A percentile compares a stretch with the other conserved stretches of the same genome.
Evolutionary conservation across 495 filamentous ascomycete genomes (phyloP).

Genomic region (Aspergillus asperescens): DNA sequence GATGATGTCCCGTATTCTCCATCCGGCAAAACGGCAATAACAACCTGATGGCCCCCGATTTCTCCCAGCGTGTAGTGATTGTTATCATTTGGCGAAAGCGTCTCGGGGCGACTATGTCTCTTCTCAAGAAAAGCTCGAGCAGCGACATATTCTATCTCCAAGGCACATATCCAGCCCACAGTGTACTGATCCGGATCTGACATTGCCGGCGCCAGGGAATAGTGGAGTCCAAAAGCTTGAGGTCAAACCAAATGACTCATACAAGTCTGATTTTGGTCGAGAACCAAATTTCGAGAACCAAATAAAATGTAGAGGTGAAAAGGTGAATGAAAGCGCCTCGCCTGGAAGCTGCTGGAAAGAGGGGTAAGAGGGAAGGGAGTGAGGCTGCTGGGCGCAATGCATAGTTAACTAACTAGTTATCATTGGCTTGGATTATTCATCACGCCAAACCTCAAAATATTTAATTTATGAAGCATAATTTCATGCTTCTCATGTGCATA

Average conservation of each 20-base stretch:
- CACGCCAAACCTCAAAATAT: not conserved
- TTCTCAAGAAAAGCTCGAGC: conserved; percentile 15
- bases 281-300: not conserved
- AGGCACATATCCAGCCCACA: conserved; percentile 14
- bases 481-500: not conserved
- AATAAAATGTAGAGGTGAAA: not conserved
- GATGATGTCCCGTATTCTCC: conserved; percentile 11
- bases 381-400: not conserved
- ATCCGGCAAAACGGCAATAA: conserved; percentile 11
- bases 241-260: not conserved
- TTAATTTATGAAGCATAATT: not conserved
- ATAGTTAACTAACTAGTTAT: not conserved
- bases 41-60: conserved; percentile 11
- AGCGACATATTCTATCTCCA: conserved; percentile 14
- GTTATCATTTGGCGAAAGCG: conserved; percentile 10
- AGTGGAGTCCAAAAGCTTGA: not conserved
- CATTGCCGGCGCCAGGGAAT: not conserved
- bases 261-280: not conserved
- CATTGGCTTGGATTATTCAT: not conserved
- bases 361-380: conserved; percentile 2
- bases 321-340: not conserved
- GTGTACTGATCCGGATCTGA: conserved; percentile 9
- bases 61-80: conserved; percentile 16
- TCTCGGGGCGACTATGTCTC: conserved; percentile 1
- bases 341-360: not conserved